Percentiles rank a stretch among this genome's conserved stretches.
Conservation (phyloP, 1,284 basidiomycete genomes). For the Puccinia brachypodii region DNA sequence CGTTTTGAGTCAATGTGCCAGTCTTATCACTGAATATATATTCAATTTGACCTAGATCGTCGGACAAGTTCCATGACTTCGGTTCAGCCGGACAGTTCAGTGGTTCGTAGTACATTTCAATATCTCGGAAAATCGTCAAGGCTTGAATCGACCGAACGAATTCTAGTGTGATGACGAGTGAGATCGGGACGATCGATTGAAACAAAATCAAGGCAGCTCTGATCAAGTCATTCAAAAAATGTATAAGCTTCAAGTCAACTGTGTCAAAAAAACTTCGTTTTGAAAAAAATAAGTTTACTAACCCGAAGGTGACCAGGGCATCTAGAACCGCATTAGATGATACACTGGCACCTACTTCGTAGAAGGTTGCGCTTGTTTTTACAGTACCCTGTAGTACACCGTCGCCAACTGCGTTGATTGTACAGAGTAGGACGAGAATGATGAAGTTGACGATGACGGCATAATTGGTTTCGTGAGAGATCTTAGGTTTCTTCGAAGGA, state of each 20-base stretch:
- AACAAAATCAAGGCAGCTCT: slow-evolving; percentile 77
- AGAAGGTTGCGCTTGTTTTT: slow-evolving; percentile 71
- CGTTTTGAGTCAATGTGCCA: slow-evolving; percentile 84
- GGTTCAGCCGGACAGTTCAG: slow-evolving; percentile 70
- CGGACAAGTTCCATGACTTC: slow-evolving; percentile 98
- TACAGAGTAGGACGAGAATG: slow-evolving; percentile 75
- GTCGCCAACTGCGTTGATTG: slow-evolving; percentile 68
- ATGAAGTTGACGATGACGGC: slow-evolving; percentile 94
- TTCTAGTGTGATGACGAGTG: slow-evolving; percentile 95
- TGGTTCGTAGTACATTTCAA: slow-evolving; percentile 92
- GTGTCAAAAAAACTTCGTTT: too few relatives aligned
- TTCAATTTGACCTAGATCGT: slow-evolving; percentile 96
- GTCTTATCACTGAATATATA: slow-evolving; percentile 99
- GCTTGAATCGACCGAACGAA: slow-evolving; percentile 98
- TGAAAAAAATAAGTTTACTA: slow-evolving; percentile 60
- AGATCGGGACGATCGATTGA: slow-evolving; percentile 97
- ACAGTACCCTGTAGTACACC: slow-evolving; percentile 68
- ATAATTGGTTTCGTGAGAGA: slow-evolving; percentile 98
- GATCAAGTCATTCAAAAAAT: slow-evolving; percentile 42
- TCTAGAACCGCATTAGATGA: slow-evolving; percentile 69
- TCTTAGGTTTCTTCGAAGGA: slow-evolving; percentile 84
- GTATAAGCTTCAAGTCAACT: background rate
- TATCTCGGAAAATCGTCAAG: slow-evolving; percentile 89
- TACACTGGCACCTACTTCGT: slow-evolving; percentile 68
- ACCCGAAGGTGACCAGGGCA: slow-evolving; percentile 86